These are phyloP conservation scores for Fusarium euwallaceae DNA, from an alignment of 2,329 filamentous ascomycete genomes.

Conservation along the genomic window DNA sequence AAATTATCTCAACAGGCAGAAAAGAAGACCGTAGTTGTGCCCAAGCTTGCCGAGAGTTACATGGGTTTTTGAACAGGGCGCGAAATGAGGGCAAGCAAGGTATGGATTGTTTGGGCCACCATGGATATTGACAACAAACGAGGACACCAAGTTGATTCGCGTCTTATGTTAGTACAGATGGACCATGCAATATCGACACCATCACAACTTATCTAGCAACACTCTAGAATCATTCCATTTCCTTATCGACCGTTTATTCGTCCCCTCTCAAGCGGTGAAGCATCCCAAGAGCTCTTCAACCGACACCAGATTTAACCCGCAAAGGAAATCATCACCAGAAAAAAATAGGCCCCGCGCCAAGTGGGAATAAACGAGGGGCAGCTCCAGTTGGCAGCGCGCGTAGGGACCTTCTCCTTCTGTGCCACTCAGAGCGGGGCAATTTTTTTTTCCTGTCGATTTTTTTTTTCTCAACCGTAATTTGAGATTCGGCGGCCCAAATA, in stretches of 20 bases:
- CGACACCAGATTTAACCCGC: constrained; percentile 19
- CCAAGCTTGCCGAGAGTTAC: constrained; percentile 1
- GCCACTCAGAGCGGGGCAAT: constrained; percentile 38
- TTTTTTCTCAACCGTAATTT: constrained; percentile 27
- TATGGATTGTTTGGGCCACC: not conserved
- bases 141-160: not conserved
- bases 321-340: constrained; percentile 26
- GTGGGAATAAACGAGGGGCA: constrained; percentile 40
- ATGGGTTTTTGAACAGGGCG: not conserved
- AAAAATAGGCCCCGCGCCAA: constrained; percentile 40
- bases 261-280: constrained; percentile 18
- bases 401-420: constrained; percentile 9
- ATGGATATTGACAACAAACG: not conserved
- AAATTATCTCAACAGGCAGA: not conserved
- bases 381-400: constrained; percentile 4
- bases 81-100: constrained; percentile 1
- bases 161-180: not conserved
- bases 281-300: constrained; percentile 1
- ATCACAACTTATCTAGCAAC: not conserved
- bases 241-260: not conserved
- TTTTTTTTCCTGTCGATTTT: constrained; percentile 35
- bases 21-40: not conserved
- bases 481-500: constrained; percentile 23
- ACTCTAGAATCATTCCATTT: not conserved
- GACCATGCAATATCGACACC: not conserved